Conservation (phyloP, 2,329 filamentous ascomycete genomes). For the Pseudogymnoascus sp. region DNA sequence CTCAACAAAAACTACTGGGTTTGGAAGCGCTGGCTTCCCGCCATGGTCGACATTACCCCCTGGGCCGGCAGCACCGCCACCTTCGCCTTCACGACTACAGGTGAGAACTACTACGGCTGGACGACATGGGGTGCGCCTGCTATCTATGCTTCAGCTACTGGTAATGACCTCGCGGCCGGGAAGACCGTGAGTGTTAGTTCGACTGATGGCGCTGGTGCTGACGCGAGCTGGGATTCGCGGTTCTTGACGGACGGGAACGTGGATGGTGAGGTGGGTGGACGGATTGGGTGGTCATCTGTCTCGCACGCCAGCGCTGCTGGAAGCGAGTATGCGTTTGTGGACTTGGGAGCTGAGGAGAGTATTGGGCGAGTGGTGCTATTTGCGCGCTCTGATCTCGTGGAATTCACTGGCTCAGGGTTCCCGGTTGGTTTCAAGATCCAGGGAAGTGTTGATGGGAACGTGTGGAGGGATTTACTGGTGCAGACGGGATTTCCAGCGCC, state of each 20-base stretch:
- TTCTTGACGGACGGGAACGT: not conserved
- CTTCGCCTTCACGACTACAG: slow-evolving; percentile 12
- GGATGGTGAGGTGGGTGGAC: not conserved
- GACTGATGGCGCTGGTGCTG: slow-evolving; percentile 6
- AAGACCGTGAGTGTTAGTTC: slow-evolving; percentile 11
- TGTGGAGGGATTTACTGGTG: slow-evolving; percentile 11
- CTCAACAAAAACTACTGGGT: slow-evolving; percentile 13
- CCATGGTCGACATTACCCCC: slow-evolving; percentile 14
- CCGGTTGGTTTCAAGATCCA: slow-evolving; percentile 15
- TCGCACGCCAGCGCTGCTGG: slow-evolving; percentile 9
- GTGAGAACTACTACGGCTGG: slow-evolving; percentile 13
- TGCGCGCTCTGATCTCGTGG: slow-evolving; percentile 12
- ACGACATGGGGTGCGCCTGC: slow-evolving; percentile 15
- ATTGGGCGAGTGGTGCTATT: slow-evolving; percentile 15
- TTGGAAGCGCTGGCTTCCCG: slow-evolving; percentile 15
- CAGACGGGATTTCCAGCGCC: slow-evolving; percentile 10
- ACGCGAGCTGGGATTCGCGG: slow-evolving; percentile 11
- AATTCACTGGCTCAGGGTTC: slow-evolving; percentile 12
- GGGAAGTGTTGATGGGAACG: slow-evolving; percentile 8
- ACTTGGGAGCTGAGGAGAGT: slow-evolving; percentile 8
- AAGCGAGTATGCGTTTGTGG: slow-evolving; percentile 12
- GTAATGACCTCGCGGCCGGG: slow-evolving; percentile 12
- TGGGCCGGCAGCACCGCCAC: slow-evolving; percentile 14
- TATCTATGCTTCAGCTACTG: slow-evolving; percentile 9
- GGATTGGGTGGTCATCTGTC: slow-evolving; percentile 13